Evolutionary conservation across 1,284 basidiomycete species (phyloP).

Genomic region (Cerrena zonata): DNA sequence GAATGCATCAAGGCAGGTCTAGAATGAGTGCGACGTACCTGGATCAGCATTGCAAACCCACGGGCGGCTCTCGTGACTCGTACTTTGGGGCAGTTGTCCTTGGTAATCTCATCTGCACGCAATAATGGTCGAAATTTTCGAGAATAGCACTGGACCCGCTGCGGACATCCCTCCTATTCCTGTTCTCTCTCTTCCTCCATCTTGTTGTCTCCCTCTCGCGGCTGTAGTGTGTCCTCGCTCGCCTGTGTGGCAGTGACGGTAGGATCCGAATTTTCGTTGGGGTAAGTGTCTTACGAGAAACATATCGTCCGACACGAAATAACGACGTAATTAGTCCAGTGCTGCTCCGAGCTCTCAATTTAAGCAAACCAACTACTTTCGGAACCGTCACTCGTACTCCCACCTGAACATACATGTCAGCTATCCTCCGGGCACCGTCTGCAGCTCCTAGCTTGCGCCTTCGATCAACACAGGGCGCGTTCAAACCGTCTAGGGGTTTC

Average conservation of each 20-base stretch:
- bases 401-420: conserved; percentile 11
- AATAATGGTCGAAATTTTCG: neutral
- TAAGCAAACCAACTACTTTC: no score
- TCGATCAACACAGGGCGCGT: neutral
- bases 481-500: conserved; percentile 25
- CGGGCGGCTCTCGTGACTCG: neutral
- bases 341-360: neutral
- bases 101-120: neutral
- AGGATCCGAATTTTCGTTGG: neutral
- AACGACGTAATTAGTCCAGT: neutral
- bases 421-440: conserved; percentile 9
- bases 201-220: neutral
- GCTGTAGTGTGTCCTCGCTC: neutral
- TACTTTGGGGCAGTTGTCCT: neutral
- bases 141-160: no score
- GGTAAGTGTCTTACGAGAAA: neutral
- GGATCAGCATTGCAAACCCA: no score
- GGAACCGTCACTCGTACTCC: neutral
- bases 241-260: neutral
- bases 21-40: no score
- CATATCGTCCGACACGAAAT: neutral
- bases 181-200: neutral
- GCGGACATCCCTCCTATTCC: no score
- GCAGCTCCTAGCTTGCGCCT: conserved; percentile 10
- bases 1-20: no score